These are phyloP conservation scores for Saccharum officinarum DNA, from an alignment of 176 grass and related monocot species.

Conservation along the genomic window DNA sequence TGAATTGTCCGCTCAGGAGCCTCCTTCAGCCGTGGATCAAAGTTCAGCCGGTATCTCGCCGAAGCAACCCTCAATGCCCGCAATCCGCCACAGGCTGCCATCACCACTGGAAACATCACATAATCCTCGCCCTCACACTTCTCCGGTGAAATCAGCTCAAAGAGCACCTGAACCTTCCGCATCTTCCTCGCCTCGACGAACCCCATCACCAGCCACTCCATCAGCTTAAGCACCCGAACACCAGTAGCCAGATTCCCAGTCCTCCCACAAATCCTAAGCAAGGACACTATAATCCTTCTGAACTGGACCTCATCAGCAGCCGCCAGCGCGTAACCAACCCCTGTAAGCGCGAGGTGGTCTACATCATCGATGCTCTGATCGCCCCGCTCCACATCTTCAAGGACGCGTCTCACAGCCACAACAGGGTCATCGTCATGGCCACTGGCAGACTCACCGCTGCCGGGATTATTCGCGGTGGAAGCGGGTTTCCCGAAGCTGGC, in stretches of 20 bases:
- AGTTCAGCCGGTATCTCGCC: slow-evolving; percentile 54
- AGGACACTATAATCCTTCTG: slow-evolving; percentile 26
- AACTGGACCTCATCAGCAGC: slow-evolving; percentile 37
- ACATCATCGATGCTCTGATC: background rate
- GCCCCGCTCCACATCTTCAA: slow-evolving; percentile 29
- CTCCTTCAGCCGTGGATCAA: slow-evolving; percentile 56
- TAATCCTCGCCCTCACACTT: slow-evolving; percentile 35
- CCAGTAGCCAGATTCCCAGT: slow-evolving; percentile 20
- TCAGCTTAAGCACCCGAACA: slow-evolving; percentile 67
- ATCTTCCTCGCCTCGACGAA: slow-evolving; percentile 53
- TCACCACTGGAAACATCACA: slow-evolving; percentile 49
- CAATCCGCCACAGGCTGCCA: slow-evolving; percentile 57
- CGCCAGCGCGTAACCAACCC: slow-evolving; percentile 60
- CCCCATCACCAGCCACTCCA: slow-evolving; percentile 71
- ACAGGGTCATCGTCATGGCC: slow-evolving; percentile 8
- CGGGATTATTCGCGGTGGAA: slow-evolving; percentile 3
- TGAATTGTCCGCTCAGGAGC: slow-evolving; percentile 58
- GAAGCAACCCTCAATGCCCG: slow-evolving; percentile 55
- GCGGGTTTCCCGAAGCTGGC: background rate
- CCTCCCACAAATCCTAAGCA: slow-evolving; percentile 55
- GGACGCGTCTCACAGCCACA: background rate
- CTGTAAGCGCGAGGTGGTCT: slow-evolving; percentile 51
- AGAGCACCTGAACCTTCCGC: slow-evolving; percentile 53
- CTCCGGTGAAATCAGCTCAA: slow-evolving; percentile 39
- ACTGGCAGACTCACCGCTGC: background rate